A percentile compares a stretch with the other conserved stretches of the same genome.
These are phyloP conservation scores for Xerocomellus intermedius DNA, from an alignment of 768 basidiomycete species.

Conservation along the genomic window DNA sequence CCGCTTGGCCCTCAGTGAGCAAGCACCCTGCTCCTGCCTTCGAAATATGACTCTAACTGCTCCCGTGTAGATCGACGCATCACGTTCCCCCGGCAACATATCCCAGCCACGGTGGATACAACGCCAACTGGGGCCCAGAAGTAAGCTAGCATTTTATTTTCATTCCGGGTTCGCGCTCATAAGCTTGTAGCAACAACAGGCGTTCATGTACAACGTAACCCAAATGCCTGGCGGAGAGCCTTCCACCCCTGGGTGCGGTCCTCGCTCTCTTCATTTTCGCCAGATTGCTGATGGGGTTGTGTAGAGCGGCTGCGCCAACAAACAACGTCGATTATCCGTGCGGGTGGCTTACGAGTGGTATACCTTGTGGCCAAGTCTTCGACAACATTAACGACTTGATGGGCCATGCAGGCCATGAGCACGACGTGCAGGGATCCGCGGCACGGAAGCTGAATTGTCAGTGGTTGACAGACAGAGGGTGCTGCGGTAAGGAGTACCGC, in stretches of 20 bases:
- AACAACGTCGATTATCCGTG: not conserved
- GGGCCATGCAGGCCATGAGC: not conserved
- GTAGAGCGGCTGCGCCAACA: not conserved
- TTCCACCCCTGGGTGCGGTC: not conserved
- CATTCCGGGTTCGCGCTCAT: not conserved
- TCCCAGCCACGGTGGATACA: not conserved
- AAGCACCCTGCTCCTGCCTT: not conserved
- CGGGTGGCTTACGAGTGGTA: not conserved
- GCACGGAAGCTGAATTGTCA: not conserved
- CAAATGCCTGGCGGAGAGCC: not conserved
- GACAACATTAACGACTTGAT: constrained; percentile 3
- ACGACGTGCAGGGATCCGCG: constrained; percentile 4
- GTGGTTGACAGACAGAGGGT: not conserved
- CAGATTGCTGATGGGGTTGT: not conserved
- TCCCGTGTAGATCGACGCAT: not conserved
- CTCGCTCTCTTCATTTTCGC: not conserved
- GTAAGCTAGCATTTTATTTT: not conserved
- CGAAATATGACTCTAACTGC: not conserved
- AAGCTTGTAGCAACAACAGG: not conserved
- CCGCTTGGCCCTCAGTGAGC: not conserved
- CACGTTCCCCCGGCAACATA: not conserved
- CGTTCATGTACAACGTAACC: not conserved
- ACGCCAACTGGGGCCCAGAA: not conserved
- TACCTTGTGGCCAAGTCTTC: not conserved
- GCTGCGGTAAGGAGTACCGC: not conserved